Base-by-base conservation (phyloP, 495 filamentous ascomycete species). In the Copromyces sp. region DNA sequence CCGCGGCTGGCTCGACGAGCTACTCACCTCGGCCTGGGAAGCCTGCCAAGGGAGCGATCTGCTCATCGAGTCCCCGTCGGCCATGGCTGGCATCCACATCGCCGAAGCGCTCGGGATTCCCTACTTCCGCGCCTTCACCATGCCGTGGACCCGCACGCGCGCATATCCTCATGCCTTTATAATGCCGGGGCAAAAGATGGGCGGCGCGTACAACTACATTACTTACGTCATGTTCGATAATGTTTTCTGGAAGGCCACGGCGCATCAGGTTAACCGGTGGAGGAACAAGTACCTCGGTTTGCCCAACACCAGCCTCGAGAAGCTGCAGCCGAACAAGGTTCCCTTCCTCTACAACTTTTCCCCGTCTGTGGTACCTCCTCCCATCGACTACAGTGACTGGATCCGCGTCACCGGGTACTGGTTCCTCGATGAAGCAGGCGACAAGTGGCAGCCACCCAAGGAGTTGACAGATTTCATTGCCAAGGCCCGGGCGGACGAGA, bases 321-420 rank as follows among this genome's bases (percentile, higher is more conserved):
- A 97, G 79, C 85, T 99, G 86, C 94, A 98, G 83, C 90, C 91
- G 14, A 97, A 98, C 84, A 96, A 97, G 76, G 93, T 97, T 9
- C 95, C 95, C 3, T 99, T 99, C 81, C 83, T 99, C 8, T 99
- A 99, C 84, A 98, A 97, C 82, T 98, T 97, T 82, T 95, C 92
- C 53, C 94, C 95, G 9, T 91, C 87, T 1, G 95, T 99, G 8
- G 95, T 99, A 39, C 88, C 91, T 11, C 95, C 95, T 24, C 95
- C 95, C 14, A 85, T 98, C 6, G 95, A 99, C 81, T 99, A 94
- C 83, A 95, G 93, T 69, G 95, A 98, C 80, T 98, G 95, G 95
- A 95, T 99, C 77, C 89, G 93, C 39, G 92, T 98, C 32, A 98
- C 95, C 1, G 95, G 95, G 3, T 98, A 98, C 80, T 99, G 95